Percentiles rank a stretch among this genome's conserved stretches.
These are phyloP conservation scores for Verticillium isaacii DNA, from an alignment of 2,329 filamentous ascomycete genomes.

Conservation along the genomic window DNA sequence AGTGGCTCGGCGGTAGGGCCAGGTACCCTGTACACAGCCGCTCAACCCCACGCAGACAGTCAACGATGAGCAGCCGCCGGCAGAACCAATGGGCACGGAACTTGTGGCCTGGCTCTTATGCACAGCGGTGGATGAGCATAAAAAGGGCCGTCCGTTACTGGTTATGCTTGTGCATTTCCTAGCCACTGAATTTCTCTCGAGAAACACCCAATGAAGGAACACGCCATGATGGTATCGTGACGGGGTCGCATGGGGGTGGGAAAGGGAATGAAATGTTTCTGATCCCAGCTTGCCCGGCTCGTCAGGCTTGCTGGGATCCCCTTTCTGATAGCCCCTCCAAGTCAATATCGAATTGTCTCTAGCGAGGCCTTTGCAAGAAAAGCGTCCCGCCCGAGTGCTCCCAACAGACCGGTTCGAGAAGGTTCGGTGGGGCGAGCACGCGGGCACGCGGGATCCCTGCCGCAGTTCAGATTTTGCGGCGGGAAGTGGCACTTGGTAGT, in stretches of 20 bases:
- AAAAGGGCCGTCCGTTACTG: not conserved
- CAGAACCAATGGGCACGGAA: not conserved
- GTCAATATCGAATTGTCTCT: constrained; percentile 6
- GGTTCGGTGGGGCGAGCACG: constrained; percentile 34
- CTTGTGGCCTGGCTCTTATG: not conserved
- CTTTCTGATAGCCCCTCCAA: not conserved
- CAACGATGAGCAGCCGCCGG: constrained; percentile 5
- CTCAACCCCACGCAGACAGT: not conserved
- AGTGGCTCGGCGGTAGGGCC: not conserved
- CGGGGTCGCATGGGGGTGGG: not conserved
- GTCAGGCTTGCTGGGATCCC: not conserved
- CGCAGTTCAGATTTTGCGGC: not conserved
- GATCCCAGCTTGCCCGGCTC: not conserved
- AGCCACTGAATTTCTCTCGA: not conserved
- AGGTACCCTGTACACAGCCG: not conserved
- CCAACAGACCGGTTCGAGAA: constrained; percentile 33
- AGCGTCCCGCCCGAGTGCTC: constrained; percentile 8
- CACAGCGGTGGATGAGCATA: not conserved
- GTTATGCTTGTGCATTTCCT: not conserved
- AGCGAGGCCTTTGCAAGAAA: constrained; percentile 30
- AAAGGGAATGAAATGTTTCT: too few species aligned
- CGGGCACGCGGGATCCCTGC: constrained; percentile 1
- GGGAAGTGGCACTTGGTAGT: not conserved
- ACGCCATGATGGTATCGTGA: not conserved
- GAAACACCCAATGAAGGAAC: not conserved